Evolutionary conservation across 352 stramenopile species (phyloP).

Genomic region (Phytophthora citrophthora): DNA sequence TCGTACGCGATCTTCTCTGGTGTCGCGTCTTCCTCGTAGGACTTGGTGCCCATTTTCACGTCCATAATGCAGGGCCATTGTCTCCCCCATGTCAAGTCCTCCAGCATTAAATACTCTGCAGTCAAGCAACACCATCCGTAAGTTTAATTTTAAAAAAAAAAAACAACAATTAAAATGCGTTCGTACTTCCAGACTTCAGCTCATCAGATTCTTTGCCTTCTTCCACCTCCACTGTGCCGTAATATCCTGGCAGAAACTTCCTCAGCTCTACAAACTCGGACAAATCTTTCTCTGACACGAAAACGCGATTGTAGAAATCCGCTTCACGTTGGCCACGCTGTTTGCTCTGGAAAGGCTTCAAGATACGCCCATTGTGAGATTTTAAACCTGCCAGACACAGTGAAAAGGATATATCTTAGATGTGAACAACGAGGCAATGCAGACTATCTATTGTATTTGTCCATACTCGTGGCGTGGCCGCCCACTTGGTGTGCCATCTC

Average conservation of each 20-base stretch:
- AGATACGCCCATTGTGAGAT: conserved; percentile 64
- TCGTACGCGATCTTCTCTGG: conserved; percentile 92
- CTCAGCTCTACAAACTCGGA: conserved; percentile 38
- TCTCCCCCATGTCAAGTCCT: conserved; percentile 90
- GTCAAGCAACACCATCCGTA: background rate
- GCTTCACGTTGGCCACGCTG: conserved; percentile 73
- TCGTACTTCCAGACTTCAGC: conserved; percentile 45
- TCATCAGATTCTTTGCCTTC: conserved; percentile 12
- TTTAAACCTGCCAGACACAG: conserved; percentile 58
- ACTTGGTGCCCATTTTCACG: conserved; percentile 95
- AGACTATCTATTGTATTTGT: background rate
- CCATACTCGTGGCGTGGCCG: conserved; percentile 71
- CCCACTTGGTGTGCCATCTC: conserved; percentile 82
- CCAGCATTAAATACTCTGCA: conserved; percentile 87
- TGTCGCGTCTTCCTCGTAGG: conserved; percentile 92
- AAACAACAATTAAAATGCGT: too few relatives aligned
- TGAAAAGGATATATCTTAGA: background rate
- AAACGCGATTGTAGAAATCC: conserved; percentile 81
- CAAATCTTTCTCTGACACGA: conserved; percentile 28
- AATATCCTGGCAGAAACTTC: conserved; percentile 66
- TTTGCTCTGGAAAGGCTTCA: conserved; percentile 90
- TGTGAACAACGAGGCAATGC: background rate
- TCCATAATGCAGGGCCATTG: conserved; percentile 94
- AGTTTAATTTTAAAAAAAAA: background rate
- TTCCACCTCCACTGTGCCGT: conserved; percentile 51